phyloP scores from a whole-genome alignment of 306 rosid species.

The Adenanthera pavonina region DNA sequence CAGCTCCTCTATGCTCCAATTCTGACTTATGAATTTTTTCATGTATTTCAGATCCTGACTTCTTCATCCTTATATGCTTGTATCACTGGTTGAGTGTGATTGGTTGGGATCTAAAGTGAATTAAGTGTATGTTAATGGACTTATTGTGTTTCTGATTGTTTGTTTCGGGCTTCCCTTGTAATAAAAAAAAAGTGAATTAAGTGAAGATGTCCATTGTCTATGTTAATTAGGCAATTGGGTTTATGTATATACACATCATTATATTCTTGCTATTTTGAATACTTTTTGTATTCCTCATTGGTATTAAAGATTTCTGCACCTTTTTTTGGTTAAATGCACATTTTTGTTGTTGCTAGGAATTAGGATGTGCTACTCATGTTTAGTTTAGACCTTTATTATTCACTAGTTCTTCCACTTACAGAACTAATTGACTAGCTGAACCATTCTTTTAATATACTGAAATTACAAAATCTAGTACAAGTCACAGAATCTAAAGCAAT shows the following conservation, averaged over 20 bases:
- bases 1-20: not conserved
- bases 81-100: not conserved
- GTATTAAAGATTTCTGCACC: not conserved
- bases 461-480: not conserved
- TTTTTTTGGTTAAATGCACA: not conserved
- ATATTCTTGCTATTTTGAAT: not conserved
- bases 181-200: not conserved
- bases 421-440: not conserved
- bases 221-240: not conserved
- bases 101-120: not conserved
- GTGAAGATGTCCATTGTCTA: not conserved
- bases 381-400: not conserved
- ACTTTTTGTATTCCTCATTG: not conserved
- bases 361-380: not conserved
- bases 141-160: too few species aligned
- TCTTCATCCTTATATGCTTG: not conserved
- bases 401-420: not conserved
- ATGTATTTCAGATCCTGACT: constrained; percentile 3
- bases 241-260: not conserved
- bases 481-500: not conserved
- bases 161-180: too few species aligned
- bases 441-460: constrained; percentile 3
- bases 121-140: too few species aligned
- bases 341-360: too few species aligned
- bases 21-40: constrained; percentile 2